Conservation (phyloP, 1,139 yeast species). For the Candida tropicalis region DNA sequence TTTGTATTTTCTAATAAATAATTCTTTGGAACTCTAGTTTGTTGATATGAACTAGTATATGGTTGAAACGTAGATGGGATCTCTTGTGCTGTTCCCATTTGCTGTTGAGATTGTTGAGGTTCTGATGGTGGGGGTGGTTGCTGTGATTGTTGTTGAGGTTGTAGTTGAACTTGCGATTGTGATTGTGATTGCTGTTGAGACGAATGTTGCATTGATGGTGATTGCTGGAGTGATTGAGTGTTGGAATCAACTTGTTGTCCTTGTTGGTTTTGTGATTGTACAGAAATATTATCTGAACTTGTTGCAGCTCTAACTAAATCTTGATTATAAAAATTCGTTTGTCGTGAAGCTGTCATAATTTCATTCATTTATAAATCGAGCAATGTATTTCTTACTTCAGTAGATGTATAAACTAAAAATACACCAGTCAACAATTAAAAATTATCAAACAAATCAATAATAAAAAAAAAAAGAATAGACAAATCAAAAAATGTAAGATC, state of each 20-base stretch:
- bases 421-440: too few species aligned
- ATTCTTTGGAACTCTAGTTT: conserved; percentile 14
- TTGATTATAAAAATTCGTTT: conserved; percentile 17
- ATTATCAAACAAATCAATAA: background rate
- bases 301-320: conserved; percentile 17
- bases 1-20: conserved; percentile 17
- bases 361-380: conserved; percentile 15
- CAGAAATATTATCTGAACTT: conserved; percentile 15
- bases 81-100: conserved; percentile 1
- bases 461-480: background rate
- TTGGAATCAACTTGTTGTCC: conserved; percentile 8
- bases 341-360: conserved; percentile 18
- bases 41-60: conserved; percentile 9
- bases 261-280: conserved; percentile 10
- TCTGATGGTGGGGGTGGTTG: conserved; percentile 6
- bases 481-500: background rate
- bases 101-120: conserved; percentile 7
- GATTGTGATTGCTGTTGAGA: conserved; percentile 8
- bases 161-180: conserved; percentile 10
- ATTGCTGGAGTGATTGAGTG: background rate
- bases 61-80: conserved; percentile 9
- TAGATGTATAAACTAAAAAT: too few species aligned
- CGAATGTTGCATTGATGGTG: background rate
- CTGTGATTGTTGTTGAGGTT: conserved; percentile 1
- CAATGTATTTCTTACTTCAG: too few species aligned